These are phyloP conservation scores for Kuraishia molischiana DNA, from an alignment of 805 yeast genomes.

Conservation along the genomic window DNA sequence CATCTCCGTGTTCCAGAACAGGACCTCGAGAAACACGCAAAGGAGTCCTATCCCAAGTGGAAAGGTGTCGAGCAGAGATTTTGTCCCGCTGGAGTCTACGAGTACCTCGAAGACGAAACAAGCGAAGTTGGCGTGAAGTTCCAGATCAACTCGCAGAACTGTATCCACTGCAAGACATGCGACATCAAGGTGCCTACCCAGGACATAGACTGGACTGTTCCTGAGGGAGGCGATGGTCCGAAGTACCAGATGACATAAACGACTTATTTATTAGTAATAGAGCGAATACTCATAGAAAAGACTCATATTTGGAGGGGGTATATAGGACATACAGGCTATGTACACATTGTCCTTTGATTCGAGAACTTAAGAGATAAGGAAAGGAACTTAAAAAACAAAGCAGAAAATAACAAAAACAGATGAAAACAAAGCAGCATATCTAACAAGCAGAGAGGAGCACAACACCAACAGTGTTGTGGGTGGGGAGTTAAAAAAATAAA, in stretches of 20 bases:
- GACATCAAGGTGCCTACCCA: slow-evolving; percentile 95
- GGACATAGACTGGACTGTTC: slow-evolving; percentile 94
- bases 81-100: slow-evolving; percentile 99
- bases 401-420: too few species aligned
- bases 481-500: too few species aligned
- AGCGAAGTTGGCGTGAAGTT: slow-evolving; percentile 62
- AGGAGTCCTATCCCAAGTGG: slow-evolving; percentile 59
- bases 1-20: slow-evolving; percentile 69
- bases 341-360: too few species aligned
- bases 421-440: too few species aligned
- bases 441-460: too few species aligned
- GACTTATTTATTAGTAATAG: too few species aligned
- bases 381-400: too few species aligned
- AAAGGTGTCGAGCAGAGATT: slow-evolving; percentile 86
- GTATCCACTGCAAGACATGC: slow-evolving; percentile 97
- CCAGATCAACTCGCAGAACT: slow-evolving; percentile 92
- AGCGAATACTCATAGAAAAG: too few species aligned
- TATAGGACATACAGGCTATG: too few species aligned
- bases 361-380: too few species aligned
- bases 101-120: slow-evolving; percentile 61
- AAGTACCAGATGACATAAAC: slow-evolving; percentile 70
- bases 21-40: slow-evolving; percentile 58
- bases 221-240: slow-evolving; percentile 99
- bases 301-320: too few species aligned
- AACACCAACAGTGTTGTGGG: too few species aligned